A percentile compares a stretch with the other conserved stretches of the same genome.
Evolutionary conservation across 192 early-diverging fungal genomes (phyloP).

Genomic region (Podila horticola): DNA sequence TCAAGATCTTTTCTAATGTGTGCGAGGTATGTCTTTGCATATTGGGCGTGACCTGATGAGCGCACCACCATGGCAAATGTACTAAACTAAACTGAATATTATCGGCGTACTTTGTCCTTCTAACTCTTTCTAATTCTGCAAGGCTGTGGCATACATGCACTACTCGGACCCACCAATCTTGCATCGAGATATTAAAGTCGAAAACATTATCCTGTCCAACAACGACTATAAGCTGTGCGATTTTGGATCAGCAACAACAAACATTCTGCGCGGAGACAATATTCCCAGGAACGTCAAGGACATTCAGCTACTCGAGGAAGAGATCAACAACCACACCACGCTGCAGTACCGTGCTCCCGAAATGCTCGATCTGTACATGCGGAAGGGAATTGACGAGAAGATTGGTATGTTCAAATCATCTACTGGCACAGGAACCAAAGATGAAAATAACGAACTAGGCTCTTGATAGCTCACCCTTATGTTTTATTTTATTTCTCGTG

Average conservation of each 20-base stretch:
- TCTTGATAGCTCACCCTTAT: constrained; percentile 57
- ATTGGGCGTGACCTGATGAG: neutral
- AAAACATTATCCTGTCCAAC: constrained; percentile 78
- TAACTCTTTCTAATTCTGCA: neutral
- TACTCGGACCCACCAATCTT: constrained; percentile 83
- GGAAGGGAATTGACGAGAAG: constrained; percentile 85
- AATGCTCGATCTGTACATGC: constrained; percentile 92
- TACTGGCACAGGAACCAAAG: neutral
- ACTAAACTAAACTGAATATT: neutral
- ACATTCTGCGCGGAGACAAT: constrained; percentile 58
- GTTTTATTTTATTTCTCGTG: constrained; percentile 13
- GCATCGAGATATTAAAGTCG: constrained; percentile 89
- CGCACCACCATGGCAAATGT: neutral
- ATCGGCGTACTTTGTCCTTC: neutral
- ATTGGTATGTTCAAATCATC: constrained; percentile 47
- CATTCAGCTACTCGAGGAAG: constrained; percentile 86
- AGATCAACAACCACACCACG: constrained; percentile 90
- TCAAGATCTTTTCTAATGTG: constrained; percentile 89
- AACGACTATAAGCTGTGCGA: constrained; percentile 92
- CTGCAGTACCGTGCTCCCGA: constrained; percentile 97
- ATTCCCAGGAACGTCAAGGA: constrained; percentile 70
- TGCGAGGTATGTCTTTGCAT: constrained; percentile 59
- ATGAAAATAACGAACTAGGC: neutral
- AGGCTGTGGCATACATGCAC: constrained; percentile 94
- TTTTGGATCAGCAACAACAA: constrained; percentile 90